A percentile compares a stretch with the other conserved stretches of the same genome.
These are phyloP conservation scores for Xylaria grammica DNA, from an alignment of 495 filamentous ascomycete genomes.

Conservation along the genomic window DNA sequence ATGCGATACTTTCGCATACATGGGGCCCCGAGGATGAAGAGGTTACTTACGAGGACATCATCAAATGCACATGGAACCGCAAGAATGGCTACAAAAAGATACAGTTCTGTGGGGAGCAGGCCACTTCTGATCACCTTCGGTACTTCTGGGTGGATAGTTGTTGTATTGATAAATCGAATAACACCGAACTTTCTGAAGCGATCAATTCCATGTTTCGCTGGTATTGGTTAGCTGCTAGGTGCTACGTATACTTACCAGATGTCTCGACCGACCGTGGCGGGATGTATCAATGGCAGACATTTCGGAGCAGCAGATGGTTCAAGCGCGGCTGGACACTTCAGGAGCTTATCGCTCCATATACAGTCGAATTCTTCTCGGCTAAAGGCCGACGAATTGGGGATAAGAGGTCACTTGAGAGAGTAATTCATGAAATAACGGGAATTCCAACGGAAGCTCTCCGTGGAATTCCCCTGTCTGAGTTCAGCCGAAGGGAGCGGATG, in stretches of 20 bases:
- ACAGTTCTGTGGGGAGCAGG: constrained; percentile 31
- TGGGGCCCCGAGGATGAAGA: constrained; percentile 34
- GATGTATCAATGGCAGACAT: too few relatives aligned
- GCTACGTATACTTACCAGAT: constrained; percentile 41
- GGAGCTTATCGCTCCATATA: constrained; percentile 38
- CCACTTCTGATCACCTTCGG: constrained; percentile 23
- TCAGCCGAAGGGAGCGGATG: constrained; percentile 34
- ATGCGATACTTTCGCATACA: constrained; percentile 38
- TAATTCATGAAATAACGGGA: constrained; percentile 28
- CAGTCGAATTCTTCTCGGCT: constrained; percentile 40
- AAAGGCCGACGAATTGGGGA: constrained; percentile 35
- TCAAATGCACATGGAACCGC: constrained; percentile 6
- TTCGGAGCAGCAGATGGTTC: constrained; percentile 28
- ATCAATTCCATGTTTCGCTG: constrained; percentile 41
- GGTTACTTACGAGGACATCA: constrained; percentile 35
- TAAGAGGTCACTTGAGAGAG: constrained; percentile 29
- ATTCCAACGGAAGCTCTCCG: constrained; percentile 31
- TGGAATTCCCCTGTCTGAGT: constrained; percentile 15
- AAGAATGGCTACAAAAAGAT: constrained; percentile 34
- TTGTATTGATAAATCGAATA: constrained; percentile 41
- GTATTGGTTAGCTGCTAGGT: constrained; percentile 34
- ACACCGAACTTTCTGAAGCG: constrained; percentile 35
- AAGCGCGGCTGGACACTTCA: constrained; percentile 37
- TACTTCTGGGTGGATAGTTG: constrained; percentile 45
- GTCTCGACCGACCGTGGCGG: too few relatives aligned